These are phyloP conservation scores for Globisporangium nodosum DNA, from an alignment of 352 stramenopile species.

Conservation along the genomic window DNA sequence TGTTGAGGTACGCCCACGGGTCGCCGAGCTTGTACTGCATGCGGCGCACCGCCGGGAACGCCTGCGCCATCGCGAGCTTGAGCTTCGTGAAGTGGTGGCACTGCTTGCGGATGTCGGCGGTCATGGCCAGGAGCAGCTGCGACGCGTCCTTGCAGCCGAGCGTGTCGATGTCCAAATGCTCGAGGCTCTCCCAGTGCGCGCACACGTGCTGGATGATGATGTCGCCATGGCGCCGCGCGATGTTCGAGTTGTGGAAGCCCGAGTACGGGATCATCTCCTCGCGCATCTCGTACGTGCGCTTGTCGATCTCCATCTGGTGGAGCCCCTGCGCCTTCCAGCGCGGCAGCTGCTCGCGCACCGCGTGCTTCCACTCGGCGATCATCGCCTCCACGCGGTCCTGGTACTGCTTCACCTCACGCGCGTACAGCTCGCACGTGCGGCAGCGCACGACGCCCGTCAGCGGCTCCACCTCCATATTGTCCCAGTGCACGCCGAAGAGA, in stretches of 20 bases:
- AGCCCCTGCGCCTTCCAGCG: constrained; percentile 40
- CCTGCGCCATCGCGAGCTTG: constrained; percentile 38
- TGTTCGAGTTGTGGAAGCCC: constrained; percentile 51
- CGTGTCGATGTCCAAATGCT: constrained; percentile 39
- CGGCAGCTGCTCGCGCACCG: constrained; percentile 26
- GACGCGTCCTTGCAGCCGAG: constrained; percentile 37
- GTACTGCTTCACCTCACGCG: constrained; percentile 36
- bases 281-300: constrained; percentile 48
- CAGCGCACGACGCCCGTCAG: constrained; percentile 26
- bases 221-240: constrained; percentile 44
- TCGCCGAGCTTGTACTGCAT: constrained; percentile 39
- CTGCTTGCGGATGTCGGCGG: constrained; percentile 47
- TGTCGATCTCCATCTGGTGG: constrained; percentile 61
- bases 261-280: constrained; percentile 54
- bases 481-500: constrained; percentile 58
- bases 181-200: constrained; percentile 32
- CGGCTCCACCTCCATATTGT: constrained; percentile 41
- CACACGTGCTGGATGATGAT: constrained; percentile 57
- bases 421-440: constrained; percentile 37
- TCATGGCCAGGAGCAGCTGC: constrained; percentile 36
- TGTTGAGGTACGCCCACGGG: constrained; percentile 21
- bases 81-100: constrained; percentile 50
- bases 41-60: constrained; percentile 21
- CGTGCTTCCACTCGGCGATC: constrained; percentile 35
- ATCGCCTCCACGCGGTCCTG: constrained; percentile 36